phyloP scores from a whole-genome alignment of 139 green algal genomes.

The Microglena sp. region DNA sequence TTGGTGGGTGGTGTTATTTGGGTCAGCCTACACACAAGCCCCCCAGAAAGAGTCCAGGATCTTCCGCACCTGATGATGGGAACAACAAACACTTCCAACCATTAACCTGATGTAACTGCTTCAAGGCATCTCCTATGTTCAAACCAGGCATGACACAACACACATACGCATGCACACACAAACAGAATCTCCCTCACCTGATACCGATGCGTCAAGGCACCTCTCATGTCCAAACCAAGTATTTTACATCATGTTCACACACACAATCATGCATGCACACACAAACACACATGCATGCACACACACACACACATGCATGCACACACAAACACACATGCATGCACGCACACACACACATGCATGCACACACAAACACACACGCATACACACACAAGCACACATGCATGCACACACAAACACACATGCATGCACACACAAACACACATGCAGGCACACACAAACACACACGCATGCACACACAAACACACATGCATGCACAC shows the following conservation, averaged over 20 bases:
- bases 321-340: not conserved
- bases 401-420: no score
- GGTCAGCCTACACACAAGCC: not conserved
- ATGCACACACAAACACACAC: no score
- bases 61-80: not conserved
- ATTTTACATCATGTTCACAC: not conserved
- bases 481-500: no score
- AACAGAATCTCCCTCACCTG: no score
- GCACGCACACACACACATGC: not conserved
- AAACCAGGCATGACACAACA: constrained; percentile 9
- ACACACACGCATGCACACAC: no score
- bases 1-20: not conserved
- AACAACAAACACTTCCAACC: not conserved
- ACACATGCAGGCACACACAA: no score
- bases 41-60: not conserved
- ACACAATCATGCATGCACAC: not conserved
- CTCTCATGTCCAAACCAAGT: not conserved
- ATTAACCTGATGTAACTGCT: constrained; percentile 4
- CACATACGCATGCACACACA: no score
- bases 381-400: no score
- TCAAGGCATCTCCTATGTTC: constrained; percentile 1
- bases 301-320: not conserved
- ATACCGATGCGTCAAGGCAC: not conserved
- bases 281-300: not conserved
- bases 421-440: no score